phyloP scores from a whole-genome alignment of 2,329 filamentous ascomycete species.

The Alternaria burnsii region DNA sequence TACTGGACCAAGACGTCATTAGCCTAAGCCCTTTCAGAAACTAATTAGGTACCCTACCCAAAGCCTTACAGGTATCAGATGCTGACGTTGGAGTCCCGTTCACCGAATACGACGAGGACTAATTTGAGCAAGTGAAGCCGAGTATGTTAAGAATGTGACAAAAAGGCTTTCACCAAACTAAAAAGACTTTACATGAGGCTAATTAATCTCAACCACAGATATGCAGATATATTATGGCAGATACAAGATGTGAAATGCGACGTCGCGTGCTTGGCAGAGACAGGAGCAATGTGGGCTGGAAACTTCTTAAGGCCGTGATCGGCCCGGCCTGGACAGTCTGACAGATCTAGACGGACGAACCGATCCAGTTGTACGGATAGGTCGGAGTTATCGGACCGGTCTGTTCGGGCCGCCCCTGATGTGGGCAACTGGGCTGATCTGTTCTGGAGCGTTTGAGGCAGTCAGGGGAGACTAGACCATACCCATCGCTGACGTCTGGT shows the following conservation, averaged over 20 bases:
- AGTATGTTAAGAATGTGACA: neutral
- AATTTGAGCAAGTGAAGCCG: neutral
- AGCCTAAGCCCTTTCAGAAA: neutral
- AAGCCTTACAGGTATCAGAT: neutral
- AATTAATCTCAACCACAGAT: accelerated
- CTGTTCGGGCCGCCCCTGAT: neutral
- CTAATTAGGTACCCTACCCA: neutral
- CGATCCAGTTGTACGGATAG: neutral
- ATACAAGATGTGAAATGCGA: neutral
- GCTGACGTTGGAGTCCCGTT: neutral
- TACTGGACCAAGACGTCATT: neutral
- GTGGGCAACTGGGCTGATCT: neutral
- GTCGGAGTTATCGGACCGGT: neutral
- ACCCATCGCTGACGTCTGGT: neutral
- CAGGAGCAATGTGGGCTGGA: neutral
- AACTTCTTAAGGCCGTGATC: neutral
- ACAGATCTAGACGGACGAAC: neutral
- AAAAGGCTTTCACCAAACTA: neutral
- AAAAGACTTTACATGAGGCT: neutral
- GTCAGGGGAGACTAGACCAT: neutral
- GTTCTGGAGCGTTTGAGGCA: neutral
- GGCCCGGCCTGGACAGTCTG: neutral
- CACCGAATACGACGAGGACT: neutral
- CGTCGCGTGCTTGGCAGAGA: neutral
- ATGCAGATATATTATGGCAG: neutral